Evolutionary conservation across 148 eudicot genomes (phyloP).

Genomic region (Rheum nobile): DNA sequence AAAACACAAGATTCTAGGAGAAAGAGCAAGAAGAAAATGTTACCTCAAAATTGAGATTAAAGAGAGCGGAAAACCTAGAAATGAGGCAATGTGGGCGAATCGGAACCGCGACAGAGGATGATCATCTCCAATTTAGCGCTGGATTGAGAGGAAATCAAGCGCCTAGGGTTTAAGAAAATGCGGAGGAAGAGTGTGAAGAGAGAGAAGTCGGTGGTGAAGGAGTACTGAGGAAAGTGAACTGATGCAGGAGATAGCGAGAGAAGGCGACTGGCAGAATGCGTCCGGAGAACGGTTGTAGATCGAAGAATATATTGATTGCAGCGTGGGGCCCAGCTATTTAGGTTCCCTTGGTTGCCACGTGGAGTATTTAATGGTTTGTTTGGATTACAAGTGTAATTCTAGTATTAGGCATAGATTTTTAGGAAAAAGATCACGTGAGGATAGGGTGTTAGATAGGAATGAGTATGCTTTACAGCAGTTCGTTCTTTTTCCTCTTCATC

Average conservation of each 20-base stretch:
- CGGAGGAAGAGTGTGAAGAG: neutral
- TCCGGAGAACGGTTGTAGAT: neutral
- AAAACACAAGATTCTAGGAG: neutral
- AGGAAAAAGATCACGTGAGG: too few species aligned
- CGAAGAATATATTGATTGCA: neutral
- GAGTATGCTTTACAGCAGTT: too few species aligned
- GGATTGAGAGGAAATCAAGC: neutral
- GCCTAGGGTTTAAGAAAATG: slow-evolving; percentile 1
- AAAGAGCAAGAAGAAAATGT: neutral
- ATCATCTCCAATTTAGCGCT: neutral
- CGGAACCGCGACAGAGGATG: neutral
- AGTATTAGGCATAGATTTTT: too few species aligned
- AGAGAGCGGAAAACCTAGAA: neutral
- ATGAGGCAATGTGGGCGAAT: neutral
- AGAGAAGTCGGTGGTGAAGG: neutral
- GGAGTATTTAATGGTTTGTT: neutral
- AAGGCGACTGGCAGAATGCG: neutral
- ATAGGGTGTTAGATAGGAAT: too few species aligned
- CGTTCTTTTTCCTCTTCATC: too few species aligned
- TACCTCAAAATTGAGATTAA: neutral
- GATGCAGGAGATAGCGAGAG: neutral
- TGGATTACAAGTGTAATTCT: too few species aligned
- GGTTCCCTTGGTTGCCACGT: neutral
- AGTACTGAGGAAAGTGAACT: neutral
- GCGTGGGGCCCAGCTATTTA: neutral